These are phyloP conservation scores for Aspergillus awamori DNA, from an alignment of 2,329 filamentous ascomycete genomes.

Conservation along the genomic window DNA sequence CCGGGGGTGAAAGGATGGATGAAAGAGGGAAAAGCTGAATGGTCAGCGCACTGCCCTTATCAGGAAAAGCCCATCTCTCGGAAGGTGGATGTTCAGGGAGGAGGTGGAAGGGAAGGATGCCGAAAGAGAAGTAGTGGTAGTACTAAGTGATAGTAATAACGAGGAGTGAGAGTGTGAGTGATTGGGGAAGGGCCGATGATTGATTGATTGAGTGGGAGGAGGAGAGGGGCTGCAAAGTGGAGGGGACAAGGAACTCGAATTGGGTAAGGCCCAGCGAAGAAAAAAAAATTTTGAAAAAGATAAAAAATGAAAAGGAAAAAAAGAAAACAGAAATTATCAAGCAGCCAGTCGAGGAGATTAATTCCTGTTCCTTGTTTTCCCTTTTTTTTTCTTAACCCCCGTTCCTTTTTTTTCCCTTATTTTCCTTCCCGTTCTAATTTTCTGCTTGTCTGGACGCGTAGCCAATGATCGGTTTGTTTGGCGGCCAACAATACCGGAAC, in stretches of 20 bases:
- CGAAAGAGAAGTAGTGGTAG: slow-evolving; percentile 13
- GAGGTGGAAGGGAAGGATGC: slow-evolving; percentile 15
- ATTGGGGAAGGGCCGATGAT: slow-evolving; percentile 1
- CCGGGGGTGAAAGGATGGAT: slow-evolving; percentile 17
- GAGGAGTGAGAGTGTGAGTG: slow-evolving; percentile 7
- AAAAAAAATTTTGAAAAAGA: background rate
- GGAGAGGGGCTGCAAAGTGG: slow-evolving; percentile 7
- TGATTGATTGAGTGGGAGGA: slow-evolving; percentile 1
- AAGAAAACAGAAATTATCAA: background rate
- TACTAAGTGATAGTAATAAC: background rate
- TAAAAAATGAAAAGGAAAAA: background rate
- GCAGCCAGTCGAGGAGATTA: background rate
- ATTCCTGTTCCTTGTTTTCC: slow-evolving; percentile 2
- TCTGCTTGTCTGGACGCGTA: slow-evolving; percentile 3
- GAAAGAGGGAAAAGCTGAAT: slow-evolving; percentile 28
- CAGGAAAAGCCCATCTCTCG: slow-evolving; percentile 27
- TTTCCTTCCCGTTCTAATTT: slow-evolving; percentile 1
- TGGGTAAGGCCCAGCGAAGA: background rate
- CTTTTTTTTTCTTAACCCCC: background rate
- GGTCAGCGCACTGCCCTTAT: slow-evolving; percentile 33
- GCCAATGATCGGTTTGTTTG: background rate
- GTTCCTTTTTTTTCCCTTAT: background rate
- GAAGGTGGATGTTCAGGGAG: background rate
- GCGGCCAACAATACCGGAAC: slow-evolving; percentile 3
- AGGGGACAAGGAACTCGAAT: background rate